phyloP scores from a whole-genome alignment of 495 filamentous ascomycete genomes.

The Lepraria neglecta region DNA sequence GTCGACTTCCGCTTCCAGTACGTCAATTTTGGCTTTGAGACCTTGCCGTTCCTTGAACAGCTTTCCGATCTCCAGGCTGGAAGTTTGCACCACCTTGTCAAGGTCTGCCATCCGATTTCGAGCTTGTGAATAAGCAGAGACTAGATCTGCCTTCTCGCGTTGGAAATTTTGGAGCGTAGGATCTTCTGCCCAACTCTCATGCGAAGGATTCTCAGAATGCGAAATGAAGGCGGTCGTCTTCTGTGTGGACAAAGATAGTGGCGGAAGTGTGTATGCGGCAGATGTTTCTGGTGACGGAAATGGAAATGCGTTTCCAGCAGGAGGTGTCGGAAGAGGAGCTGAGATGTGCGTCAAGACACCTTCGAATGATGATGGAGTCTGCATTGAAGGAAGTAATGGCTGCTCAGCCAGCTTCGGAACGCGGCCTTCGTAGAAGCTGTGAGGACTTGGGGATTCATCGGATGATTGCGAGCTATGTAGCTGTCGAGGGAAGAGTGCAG shows the following conservation, averaged over 20 bases:
- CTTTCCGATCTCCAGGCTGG: slow-evolving; percentile 12
- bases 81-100: slow-evolving; percentile 14
- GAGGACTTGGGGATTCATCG: slow-evolving; percentile 11
- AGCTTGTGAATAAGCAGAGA: slow-evolving; percentile 11
- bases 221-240: slow-evolving; percentile 2
- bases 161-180: slow-evolving; percentile 14
- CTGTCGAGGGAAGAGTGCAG: slow-evolving; percentile 2
- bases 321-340: background rate
- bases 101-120: slow-evolving; percentile 20
- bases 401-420: background rate
- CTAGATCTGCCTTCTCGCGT: slow-evolving; percentile 20
- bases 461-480: slow-evolving; percentile 1
- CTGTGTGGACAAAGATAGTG: background rate
- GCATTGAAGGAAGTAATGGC: background rate
- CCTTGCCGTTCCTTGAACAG: slow-evolving; percentile 15
- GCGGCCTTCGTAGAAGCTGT: slow-evolving; percentile 11
- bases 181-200: slow-evolving; percentile 4
- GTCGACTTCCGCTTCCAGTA: slow-evolving; percentile 19
- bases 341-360: slow-evolving; percentile 1
- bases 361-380: background rate
- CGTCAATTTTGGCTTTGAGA: slow-evolving; percentile 18
- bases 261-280: slow-evolving; percentile 13
- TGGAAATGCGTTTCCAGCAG: background rate
- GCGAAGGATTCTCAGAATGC: slow-evolving; percentile 7
- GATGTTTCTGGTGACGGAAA: background rate